Evolutionary conservation across 257 asterid genomes (phyloP).

Genomic region (Nyctanthes arbortristis): DNA sequence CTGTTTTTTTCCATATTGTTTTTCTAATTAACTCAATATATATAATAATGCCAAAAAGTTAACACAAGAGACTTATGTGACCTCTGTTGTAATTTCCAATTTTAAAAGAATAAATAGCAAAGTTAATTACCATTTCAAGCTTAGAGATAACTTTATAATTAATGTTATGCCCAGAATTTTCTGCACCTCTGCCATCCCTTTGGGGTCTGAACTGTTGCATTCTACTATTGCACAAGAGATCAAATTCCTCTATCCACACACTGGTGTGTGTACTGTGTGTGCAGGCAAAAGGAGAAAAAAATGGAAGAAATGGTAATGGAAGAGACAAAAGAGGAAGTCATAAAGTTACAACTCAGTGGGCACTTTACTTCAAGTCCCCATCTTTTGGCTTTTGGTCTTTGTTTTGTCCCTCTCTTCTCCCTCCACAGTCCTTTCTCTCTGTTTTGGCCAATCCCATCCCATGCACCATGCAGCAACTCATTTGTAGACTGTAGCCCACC

Average conservation of each 20-base stretch:
- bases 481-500: not conserved
- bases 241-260: not conserved
- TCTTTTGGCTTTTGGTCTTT: constrained; percentile 18
- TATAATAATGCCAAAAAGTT: too few relatives aligned
- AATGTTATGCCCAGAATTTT: not conserved
- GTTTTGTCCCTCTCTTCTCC: constrained; percentile 1
- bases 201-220: not conserved
- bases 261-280: not conserved
- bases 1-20: too few relatives aligned
- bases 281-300: not conserved
- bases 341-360: constrained; percentile 16
- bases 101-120: not conserved
- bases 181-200: not conserved
- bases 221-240: not conserved
- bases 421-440: not conserved
- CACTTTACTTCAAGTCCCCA: constrained; percentile 28
- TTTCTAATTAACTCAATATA: too few relatives aligned
- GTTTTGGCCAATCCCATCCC: not conserved
- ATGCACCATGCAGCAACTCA: not conserved
- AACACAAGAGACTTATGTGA: too few relatives aligned
- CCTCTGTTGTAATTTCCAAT: too few relatives aligned
- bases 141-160: not conserved
- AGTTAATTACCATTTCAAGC: not conserved
- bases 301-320: constrained; percentile 13
- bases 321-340: constrained; percentile 40